Base-by-base conservation (phyloP, 2,329 filamentous ascomycete species). In the Rugonectria rugulosa region DNA sequence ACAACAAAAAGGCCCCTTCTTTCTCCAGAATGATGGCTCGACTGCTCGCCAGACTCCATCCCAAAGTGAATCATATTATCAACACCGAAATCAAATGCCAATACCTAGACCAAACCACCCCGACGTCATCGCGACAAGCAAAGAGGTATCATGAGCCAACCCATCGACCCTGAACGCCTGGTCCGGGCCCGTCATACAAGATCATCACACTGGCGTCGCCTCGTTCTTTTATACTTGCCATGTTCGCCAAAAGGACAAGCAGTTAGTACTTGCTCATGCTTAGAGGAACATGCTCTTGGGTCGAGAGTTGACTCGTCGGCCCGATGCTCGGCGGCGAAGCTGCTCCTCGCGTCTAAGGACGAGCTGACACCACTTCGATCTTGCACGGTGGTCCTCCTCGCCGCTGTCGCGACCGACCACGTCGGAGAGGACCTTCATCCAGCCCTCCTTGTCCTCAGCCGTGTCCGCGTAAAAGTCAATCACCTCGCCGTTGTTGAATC, bases 401-500 rank as follows among this genome's bases (percentile, higher is more conserved):
- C 75, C 74, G 48, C 79, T 77, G 50, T 80, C 79, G 53, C 85
- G 85, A 29, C 84, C 82, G 56, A 86, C 81, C 48, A 87, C 81
- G 37, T 98, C 92, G 3, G 83, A 83, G 19, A 99, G 85, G 12
- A 92, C 89, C 72, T 87, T 88, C 90, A 99, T 95, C 95, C 95
- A 99, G 50, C 87, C 89, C 40, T 97, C 91, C 77, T 98, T 99
- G 70, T 95, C 89, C 32, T 85, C 85, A 2, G 88, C 85, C 26
- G 87, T 93, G 74, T 98, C 94, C 69, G 94, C 95, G 71, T 99
- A 98, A 73, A 98, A 98, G 79, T 98, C 94, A 71, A 99, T 99
- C 61, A 97, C 88, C 77, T 99, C 95, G 59, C 95, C 95, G 69
- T 99, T 99, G 72, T 91, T 96, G 76, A 99, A 99, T 54, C 94